Evolutionary conservation across 2,329 filamentous ascomycete species (phyloP).

Genomic region (Exophiala spinifera): DNA sequence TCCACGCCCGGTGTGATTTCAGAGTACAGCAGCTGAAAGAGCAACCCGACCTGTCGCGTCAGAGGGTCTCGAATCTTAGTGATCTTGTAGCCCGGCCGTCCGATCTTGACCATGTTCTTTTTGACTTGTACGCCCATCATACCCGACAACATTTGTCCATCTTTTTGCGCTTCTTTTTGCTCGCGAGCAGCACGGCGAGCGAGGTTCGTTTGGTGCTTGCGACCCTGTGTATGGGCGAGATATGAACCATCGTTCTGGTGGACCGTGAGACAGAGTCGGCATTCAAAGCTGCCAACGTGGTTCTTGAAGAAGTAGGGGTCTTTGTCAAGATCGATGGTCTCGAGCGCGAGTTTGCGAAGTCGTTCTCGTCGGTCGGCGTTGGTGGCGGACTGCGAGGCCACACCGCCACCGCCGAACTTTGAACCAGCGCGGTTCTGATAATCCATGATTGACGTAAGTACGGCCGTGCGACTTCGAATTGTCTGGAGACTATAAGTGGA

Average conservation of each 20-base stretch:
- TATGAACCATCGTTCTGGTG: constrained; percentile 99
- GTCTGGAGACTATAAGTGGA: no score
- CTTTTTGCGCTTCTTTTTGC: constrained; percentile 76
- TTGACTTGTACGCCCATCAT: constrained; percentile 70
- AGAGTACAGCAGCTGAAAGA: constrained; percentile 96
- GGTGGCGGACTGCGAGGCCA: constrained; percentile 86
- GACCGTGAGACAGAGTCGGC: constrained; percentile 91
- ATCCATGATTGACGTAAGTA: constrained; percentile 52
- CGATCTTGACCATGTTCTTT: constrained; percentile 89
- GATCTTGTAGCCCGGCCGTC: constrained; percentile 94
- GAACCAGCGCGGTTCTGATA: constrained; percentile 91
- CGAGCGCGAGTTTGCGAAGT: constrained; percentile 93
- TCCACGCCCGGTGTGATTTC: constrained; percentile 73
- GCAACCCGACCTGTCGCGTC: constrained; percentile 79
- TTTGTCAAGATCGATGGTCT: constrained; percentile 98
- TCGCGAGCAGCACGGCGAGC: constrained; percentile 93
- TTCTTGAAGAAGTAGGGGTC: constrained; percentile 99
- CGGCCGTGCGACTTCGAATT: no score
- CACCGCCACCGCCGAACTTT: constrained; percentile 96
- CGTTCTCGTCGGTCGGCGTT: constrained; percentile 97
- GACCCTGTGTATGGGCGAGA: constrained; percentile 95
- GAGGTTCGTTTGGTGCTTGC: constrained; percentile 98
- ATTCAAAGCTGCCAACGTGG: constrained; percentile 97
- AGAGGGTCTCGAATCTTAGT: constrained; percentile 90
- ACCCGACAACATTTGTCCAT: constrained; percentile 65